phyloP scores from a whole-genome alignment of 331 rosid genomes.

The Quercus tomentella region DNA sequence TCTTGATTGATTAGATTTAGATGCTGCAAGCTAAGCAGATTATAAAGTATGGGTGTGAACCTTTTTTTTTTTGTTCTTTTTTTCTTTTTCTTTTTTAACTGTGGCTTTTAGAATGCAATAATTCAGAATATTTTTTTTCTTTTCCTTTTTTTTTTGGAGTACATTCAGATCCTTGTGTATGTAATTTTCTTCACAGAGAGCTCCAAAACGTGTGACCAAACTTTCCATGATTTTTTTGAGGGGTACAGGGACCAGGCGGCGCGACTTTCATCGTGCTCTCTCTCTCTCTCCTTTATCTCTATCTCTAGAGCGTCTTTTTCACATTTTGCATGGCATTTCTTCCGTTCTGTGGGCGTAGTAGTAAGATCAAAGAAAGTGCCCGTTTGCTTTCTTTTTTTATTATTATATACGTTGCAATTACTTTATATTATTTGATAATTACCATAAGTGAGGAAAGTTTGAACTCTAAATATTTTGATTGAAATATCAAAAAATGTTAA shows the following conservation, averaged over 20 bases:
- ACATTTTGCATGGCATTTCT: conserved; percentile 21
- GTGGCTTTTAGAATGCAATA: neutral
- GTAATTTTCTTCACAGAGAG: neutral
- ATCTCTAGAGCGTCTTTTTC: neutral
- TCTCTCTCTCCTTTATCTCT: neutral
- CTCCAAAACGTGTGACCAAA: conserved; percentile 15
- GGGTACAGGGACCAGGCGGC: conserved; percentile 4
- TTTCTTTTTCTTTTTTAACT: neutral
- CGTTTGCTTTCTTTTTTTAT: neutral
- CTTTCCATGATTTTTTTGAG: neutral
- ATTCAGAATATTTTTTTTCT: neutral
- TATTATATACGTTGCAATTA: neutral
- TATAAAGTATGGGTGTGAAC: neutral
- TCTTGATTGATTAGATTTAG: conserved; percentile 5
- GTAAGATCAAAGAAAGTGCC: conserved; percentile 3
- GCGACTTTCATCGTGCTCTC: neutral
- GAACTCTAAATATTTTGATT: too few relatives aligned
- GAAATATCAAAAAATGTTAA: too few relatives aligned
- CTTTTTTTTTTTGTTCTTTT: neutral
- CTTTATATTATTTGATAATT: too few relatives aligned
- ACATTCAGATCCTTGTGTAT: neutral
- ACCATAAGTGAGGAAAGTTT: too few relatives aligned
- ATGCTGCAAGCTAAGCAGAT: conserved; percentile 13
- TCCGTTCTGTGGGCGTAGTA: neutral
- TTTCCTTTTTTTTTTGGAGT: neutral